phyloP scores from a whole-genome alignment of 2,329 filamentous ascomycete genomes.

The Berkeleyomyces rouxiae region DNA sequence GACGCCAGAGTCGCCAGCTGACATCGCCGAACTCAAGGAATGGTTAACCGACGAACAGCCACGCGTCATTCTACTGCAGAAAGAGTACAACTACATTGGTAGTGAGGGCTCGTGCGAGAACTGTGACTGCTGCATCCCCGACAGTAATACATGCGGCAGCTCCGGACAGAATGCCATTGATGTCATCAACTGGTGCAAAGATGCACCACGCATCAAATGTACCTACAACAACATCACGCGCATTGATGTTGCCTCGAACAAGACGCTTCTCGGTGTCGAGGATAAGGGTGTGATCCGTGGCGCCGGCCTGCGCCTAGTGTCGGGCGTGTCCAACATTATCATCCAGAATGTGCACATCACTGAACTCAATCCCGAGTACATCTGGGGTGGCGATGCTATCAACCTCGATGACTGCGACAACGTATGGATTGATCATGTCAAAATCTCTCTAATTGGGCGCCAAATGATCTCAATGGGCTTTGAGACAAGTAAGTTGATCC shows the following conservation, averaged over 20 bases:
- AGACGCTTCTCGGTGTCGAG: constrained; percentile 25
- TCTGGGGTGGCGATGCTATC: constrained; percentile 25
- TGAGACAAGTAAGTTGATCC: background rate
- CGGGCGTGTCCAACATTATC: constrained; percentile 22
- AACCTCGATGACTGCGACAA: constrained; percentile 20
- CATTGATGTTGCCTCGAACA: constrained; percentile 24
- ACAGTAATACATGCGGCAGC: background rate
- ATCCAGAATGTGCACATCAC: constrained; percentile 23
- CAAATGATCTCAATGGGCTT: constrained; percentile 23
- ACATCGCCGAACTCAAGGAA: constrained; percentile 25
- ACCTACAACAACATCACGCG: constrained; percentile 21
- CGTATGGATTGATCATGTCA: constrained; percentile 25
- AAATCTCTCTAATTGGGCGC: constrained; percentile 27
- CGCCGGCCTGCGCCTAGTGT: constrained; percentile 24
- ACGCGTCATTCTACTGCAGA: constrained; percentile 23
- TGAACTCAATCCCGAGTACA: constrained; percentile 21
- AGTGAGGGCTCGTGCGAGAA: constrained; percentile 14
- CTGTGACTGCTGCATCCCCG: background rate
- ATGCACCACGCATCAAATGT: constrained; percentile 12
- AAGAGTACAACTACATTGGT: constrained; percentile 19
- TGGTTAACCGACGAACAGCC: constrained; percentile 20
- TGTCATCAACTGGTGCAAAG: constrained; percentile 18
- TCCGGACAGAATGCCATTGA: constrained; percentile 13
- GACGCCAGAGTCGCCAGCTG: constrained; percentile 26
- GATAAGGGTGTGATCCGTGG: constrained; percentile 25